phyloP scores from a whole-genome alignment of 106 monocot genomes.

The Phalaenopsis equestris region DNA sequence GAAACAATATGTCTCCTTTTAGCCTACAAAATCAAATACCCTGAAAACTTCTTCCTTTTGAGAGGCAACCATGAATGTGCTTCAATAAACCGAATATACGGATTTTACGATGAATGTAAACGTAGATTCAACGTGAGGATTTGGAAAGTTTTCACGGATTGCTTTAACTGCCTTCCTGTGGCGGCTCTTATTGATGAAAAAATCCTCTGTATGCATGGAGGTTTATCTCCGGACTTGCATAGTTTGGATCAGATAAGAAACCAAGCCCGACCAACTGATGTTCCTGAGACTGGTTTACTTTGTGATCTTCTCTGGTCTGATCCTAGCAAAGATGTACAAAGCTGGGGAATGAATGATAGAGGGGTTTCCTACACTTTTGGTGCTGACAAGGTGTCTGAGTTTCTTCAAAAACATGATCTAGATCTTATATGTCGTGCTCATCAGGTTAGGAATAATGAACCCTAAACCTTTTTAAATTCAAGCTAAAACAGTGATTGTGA shows the following conservation, averaged over 20 bases:
- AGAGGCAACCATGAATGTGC: slow-evolving; percentile 44
- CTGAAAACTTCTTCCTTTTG: slow-evolving; percentile 44
- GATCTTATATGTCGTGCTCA: slow-evolving; percentile 48
- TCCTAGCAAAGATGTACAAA: slow-evolving; percentile 26
- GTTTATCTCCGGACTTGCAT: slow-evolving; percentile 40
- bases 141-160: slow-evolving; percentile 40
- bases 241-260: slow-evolving; percentile 38
- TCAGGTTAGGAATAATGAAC: slow-evolving; percentile 18
- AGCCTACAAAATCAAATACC: slow-evolving; percentile 45
- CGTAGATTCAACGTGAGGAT: slow-evolving; percentile 29
- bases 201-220: slow-evolving; percentile 51
- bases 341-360: slow-evolving; percentile 34
- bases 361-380: slow-evolving; percentile 44
- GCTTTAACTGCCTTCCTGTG: slow-evolving; percentile 51
- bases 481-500: too few species aligned
- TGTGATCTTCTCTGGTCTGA: slow-evolving; percentile 56
- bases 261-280: slow-evolving; percentile 33
- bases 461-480: too few species aligned
- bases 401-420: slow-evolving; percentile 37
- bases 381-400: slow-evolving; percentile 30
- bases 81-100: slow-evolving; percentile 32
- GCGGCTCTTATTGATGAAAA: slow-evolving; percentile 37
- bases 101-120: slow-evolving; percentile 53
- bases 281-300: slow-evolving; percentile 39
- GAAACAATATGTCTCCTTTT: slow-evolving; percentile 57